A percentile compares a stretch with the other conserved stretches of the same genome.
These are phyloP conservation scores for Lipomyces yamadae DNA, from an alignment of 805 yeast genomes.

Conservation along the genomic window DNA sequence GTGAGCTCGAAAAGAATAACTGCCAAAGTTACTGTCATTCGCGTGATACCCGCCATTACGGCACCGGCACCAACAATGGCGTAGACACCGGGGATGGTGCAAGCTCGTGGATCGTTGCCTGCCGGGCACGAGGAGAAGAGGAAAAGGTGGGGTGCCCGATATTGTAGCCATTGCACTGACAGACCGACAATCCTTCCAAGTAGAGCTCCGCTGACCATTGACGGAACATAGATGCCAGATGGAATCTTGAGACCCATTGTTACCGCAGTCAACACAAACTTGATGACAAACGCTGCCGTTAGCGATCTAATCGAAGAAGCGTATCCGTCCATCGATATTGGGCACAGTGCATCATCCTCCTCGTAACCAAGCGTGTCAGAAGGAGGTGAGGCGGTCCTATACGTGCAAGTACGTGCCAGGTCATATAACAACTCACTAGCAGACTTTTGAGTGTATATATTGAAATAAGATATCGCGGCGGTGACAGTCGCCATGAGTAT, in stretches of 20 bases:
- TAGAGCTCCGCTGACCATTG: constrained; percentile 66
- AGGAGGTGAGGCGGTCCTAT: neutral
- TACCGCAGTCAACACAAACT: constrained; percentile 54
- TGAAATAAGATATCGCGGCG: constrained; percentile 54
- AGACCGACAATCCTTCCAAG: constrained; percentile 60
- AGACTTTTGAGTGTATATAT: constrained; percentile 56
- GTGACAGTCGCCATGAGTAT: constrained; percentile 53
- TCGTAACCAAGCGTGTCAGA: constrained; percentile 6
- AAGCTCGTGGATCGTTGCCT: constrained; percentile 39
- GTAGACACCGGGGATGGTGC: constrained; percentile 57
- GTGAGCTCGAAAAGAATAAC: constrained; percentile 60
- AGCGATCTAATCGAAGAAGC: constrained; percentile 41
- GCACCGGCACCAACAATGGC: constrained; percentile 62
- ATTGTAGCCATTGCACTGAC: constrained; percentile 49
- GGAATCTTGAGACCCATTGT: constrained; percentile 66
- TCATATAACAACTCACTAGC: constrained; percentile 56
- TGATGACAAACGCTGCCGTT: constrained; percentile 52
- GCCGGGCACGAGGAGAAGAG: constrained; percentile 38
- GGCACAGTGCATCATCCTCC: constrained; percentile 24
- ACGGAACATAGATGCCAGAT: constrained; percentile 65
- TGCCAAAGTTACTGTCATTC: constrained; percentile 60
- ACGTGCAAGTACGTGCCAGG: constrained; percentile 56
- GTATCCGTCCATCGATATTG: constrained; percentile 22
- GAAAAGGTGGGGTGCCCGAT: constrained; percentile 40
- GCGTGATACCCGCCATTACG: constrained; percentile 61